These are phyloP conservation scores for Flaveria floridana DNA, from an alignment of 140 eudicot species.

Conservation along the genomic window DNA sequence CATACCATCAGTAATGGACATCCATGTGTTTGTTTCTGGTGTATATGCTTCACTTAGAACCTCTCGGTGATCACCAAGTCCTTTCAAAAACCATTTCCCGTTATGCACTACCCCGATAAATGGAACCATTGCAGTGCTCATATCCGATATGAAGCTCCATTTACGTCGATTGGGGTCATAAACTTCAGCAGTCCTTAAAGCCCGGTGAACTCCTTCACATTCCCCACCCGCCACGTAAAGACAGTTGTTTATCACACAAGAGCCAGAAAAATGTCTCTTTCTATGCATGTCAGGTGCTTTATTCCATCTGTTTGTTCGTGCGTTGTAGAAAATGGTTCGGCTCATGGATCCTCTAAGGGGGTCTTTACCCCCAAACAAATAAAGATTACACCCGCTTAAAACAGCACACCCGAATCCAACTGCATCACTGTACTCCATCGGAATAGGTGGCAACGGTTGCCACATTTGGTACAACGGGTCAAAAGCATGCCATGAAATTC, in stretches of 20 bases:
- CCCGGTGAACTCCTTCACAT: conserved; percentile 76
- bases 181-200: conserved; percentile 83
- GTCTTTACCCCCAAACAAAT: conserved; percentile 94
- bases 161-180: conserved; percentile 77
- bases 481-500: conserved; percentile 90
- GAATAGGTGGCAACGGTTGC: conserved; percentile 96
- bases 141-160: conserved; percentile 79
- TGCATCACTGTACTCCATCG: conserved; percentile 67
- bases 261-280: conserved; percentile 76
- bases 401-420: conserved; percentile 94
- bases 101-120: conserved; percentile 82
- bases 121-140: conserved; percentile 89
- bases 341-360: conserved; percentile 81
- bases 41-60: conserved; percentile 80
- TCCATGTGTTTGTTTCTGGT: conserved; percentile 71
- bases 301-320: conserved; percentile 88
- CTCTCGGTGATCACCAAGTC: conserved; percentile 76
- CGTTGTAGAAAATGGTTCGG: conserved; percentile 71
- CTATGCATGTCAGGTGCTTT: conserved; percentile 81
- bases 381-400: conserved; percentile 81
- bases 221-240: conserved; percentile 97
- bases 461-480: conserved; percentile 85
- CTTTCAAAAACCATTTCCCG: conserved; percentile 87
- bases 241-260: conserved; percentile 87
- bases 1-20: conserved; percentile 70